Percentiles rank a stretch among this genome's conserved stretches.
phyloP scores from a whole-genome alignment of 2,329 filamentous ascomycete species.

The Cadophora sp. region DNA sequence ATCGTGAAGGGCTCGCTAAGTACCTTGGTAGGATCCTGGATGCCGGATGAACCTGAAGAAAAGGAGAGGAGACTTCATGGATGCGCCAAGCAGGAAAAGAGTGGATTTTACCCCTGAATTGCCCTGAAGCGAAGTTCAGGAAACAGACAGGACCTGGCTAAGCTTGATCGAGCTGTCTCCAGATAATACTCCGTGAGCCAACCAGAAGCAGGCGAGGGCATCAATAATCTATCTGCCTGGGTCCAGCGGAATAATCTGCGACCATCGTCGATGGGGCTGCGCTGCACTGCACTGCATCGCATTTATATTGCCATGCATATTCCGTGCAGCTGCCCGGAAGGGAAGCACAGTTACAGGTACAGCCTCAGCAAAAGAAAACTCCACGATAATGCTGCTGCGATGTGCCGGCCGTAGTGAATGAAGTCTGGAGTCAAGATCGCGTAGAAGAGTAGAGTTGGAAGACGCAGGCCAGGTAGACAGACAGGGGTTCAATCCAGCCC shows the following conservation, averaged over 20 bases:
- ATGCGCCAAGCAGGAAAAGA: not conserved
- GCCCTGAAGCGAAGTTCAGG: not conserved
- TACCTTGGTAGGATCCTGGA: too few species aligned
- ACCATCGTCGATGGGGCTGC: too few species aligned
- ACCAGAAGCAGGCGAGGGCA: not conserved
- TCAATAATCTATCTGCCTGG: too few species aligned
- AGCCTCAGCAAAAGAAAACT: constrained; percentile 2
- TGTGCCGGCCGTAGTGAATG: not conserved
- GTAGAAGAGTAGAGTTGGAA: too few species aligned
- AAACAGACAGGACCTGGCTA: not conserved
- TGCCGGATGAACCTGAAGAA: not conserved
- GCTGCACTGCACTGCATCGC: not conserved
- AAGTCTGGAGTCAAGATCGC: not conserved
- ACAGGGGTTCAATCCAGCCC: not conserved
- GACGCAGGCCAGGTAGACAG: not conserved
- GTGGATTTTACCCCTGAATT: constrained; percentile 6
- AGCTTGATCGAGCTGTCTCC: not conserved
- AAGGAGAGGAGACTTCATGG: not conserved
- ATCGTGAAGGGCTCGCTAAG: not conserved
- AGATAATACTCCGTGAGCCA: constrained; percentile 2
- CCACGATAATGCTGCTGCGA: not conserved
- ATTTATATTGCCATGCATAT: constrained; percentile 2
- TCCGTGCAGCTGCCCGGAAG: constrained; percentile 2
- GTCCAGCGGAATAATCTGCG: too few species aligned
- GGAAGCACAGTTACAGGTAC: not conserved